A percentile compares a stretch with the other conserved stretches of the same genome.
Conservation (phyloP, 148 eudicot species). For the Cornus florida region DNA sequence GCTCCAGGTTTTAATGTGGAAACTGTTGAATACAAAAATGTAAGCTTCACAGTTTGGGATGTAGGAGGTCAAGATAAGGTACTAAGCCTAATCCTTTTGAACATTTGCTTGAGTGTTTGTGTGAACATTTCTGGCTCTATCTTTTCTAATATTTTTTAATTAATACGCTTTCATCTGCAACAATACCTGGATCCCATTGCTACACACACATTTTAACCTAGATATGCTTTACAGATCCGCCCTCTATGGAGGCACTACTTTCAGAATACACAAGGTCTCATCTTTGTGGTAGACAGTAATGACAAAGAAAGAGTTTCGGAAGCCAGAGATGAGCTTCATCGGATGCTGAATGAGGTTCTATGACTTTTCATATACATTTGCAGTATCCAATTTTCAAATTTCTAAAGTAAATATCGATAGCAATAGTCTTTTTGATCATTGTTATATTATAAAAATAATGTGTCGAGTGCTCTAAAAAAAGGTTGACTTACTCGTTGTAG, state of each 20-base stretch:
- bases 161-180: background rate
- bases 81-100: background rate
- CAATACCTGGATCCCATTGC: too few relatives aligned
- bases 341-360: conserved; percentile 51
- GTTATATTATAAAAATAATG: too few relatives aligned
- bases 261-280: conserved; percentile 60
- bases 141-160: too few relatives aligned
- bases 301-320: conserved; percentile 55
- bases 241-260: conserved; percentile 77
- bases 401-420: too few relatives aligned
- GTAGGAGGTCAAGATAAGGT: conserved; percentile 95
- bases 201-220: too few relatives aligned
- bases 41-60: conserved; percentile 89
- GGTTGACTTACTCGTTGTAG: conserved; percentile 13
- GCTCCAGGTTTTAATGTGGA: conserved; percentile 80
- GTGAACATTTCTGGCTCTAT: too few relatives aligned
- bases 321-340: conserved; percentile 63
- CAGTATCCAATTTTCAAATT: too few relatives aligned
- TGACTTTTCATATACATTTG: background rate
- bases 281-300: conserved; percentile 59
- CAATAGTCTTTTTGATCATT: too few relatives aligned
- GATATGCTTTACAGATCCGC: conserved; percentile 43
- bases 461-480: too few relatives aligned
- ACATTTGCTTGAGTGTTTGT: too few relatives aligned
- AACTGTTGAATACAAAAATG: conserved; percentile 77